These are phyloP conservation scores for Speleostelium caveatum DNA, from an alignment of 78 protist genomes.

Conservation along the genomic window DNA sequence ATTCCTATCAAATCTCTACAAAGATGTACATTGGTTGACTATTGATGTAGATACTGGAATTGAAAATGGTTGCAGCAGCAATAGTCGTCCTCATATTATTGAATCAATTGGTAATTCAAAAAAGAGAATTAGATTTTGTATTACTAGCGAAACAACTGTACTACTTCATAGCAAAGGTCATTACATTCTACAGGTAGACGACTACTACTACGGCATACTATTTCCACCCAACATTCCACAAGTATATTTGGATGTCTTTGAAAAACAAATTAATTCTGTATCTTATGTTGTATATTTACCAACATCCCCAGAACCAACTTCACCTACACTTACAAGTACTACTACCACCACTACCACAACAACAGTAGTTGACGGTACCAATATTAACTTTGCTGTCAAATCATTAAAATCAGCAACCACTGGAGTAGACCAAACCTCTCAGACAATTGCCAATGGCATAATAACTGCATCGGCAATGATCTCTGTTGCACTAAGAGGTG, in stretches of 20 bases:
- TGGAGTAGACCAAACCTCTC: conserved; percentile 30
- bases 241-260: conserved; percentile 38
- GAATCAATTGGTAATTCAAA: not conserved
- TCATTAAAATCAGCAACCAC: conserved; percentile 9
- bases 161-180: conserved; percentile 20
- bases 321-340: not conserved
- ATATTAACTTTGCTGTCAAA: conserved; percentile 4
- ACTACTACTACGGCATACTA: conserved; percentile 15
- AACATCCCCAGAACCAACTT: not conserved
- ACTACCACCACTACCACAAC: not conserved
- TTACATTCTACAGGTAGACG: conserved; percentile 12
- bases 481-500: conserved; percentile 36
- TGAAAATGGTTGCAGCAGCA: not conserved
- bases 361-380: not conserved
- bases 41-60: no score
- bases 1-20: not conserved
- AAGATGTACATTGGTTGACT: conserved; percentile 17
- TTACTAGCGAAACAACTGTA: conserved; percentile 34
- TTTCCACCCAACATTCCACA: conserved; percentile 26
- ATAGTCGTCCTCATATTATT: not conserved
- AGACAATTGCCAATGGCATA: conserved; percentile 15
- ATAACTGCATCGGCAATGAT: conserved; percentile 24
- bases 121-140: not conserved
- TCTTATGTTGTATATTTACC: conserved; percentile 9
- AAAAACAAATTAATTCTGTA: not conserved